Base-by-base conservation (phyloP, 352 stramenopile genomes). In the Globisporangium emineosum region DNA sequence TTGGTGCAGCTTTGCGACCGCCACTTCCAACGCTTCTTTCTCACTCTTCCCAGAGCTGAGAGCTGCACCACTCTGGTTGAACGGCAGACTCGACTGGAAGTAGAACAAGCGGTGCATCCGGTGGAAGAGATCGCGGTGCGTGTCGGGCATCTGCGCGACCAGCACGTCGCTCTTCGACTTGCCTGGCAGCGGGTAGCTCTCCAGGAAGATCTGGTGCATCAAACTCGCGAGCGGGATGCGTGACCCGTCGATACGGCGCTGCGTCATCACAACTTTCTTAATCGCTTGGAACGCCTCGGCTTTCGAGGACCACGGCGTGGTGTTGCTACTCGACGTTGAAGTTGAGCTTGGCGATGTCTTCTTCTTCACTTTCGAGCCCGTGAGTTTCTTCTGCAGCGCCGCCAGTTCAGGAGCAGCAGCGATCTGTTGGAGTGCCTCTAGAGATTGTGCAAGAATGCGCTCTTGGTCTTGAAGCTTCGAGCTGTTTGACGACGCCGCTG, bases 91-190 rank as follows among this genome's bases (percentile, higher is more conserved):
- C 0, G 81, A 75, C 43, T 88, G 77, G 37, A 92, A 81, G 58
- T 94, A 93, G 49, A 88, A 89, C 0, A 94, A 67, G 0, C 80
- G 75, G 64, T 92, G 86, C 72, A 94, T 87, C 3, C 86, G 75
- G 4, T 76, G 61, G 52, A 94, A 84, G 12, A 89, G 43, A 57
- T 87, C 77, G 7, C 73, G 77, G 2, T 63, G 71, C 0, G 56
- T 61, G 6, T 76, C 66, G 12, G 77, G 72, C 49, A 91, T 72
- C 15, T 75, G 74, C 15, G 91, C 63, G 1, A 78, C 73, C 52
- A 91, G 68, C 32, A 90, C 66, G 37, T 90, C 71, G 6, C 64
- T 62, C 1, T 75, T 73, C 12, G 35, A 58, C 25, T 76, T 82
- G 10, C 47, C 68, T 2, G 47, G 10, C 15, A 89, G 55, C 17